Evolutionary conservation across 2,329 filamentous ascomycete species (phyloP), one percentile per base, ranked within the genome.

Genomic region (Monosporascus sp.): DNA sequence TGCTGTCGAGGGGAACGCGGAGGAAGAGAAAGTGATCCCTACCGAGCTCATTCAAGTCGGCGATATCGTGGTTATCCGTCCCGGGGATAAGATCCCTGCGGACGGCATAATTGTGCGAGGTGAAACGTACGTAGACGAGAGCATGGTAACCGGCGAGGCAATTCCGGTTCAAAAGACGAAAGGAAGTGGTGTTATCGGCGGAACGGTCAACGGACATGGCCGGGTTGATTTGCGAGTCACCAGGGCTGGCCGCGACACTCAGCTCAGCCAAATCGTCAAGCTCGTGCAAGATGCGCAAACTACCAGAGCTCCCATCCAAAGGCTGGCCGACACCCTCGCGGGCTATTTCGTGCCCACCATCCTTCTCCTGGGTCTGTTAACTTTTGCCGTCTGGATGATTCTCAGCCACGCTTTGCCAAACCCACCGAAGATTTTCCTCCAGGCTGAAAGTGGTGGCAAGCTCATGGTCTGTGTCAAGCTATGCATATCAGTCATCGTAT

Each of bases 271-370:
- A 71, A 99, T 99, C 59, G 94, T 99, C 58, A 94, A 93, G 70
- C 82, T 97, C n/a, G 94, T 99, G 0, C 94, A 99, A 70, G 90
- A 97, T 68, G 94, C 94, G 3, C 94, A 99, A 70, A 97, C 93
- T 2, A 93, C 85, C 50, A 84, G 94, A 39, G 94, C 94, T 7
- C 94, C 94, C 0, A 99, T 99, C 55, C 94, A 99, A 70, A 84
- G 90, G 45, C 82, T 97, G 66, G 94, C 92, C 4, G 94, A 99
- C 71, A 84, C 83, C 3, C 83, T 99, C 45, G 92, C 94, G 17
- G 93, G 94, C 15, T 94, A 94, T 70, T 99, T 99, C 63, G 89
- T 99, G 1, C 94, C 94, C 0, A 81, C 84, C 15, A 97, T 99
- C 63, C 84, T 97, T 57, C 74, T 85, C 17, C 84, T 99, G 3